A percentile compares a stretch with the other conserved stretches of the same genome.
These are phyloP conservation scores for Calonectria pseudoreteaudii DNA, from an alignment of 2,329 filamentous ascomycete genomes.

Conservation along the genomic window DNA sequence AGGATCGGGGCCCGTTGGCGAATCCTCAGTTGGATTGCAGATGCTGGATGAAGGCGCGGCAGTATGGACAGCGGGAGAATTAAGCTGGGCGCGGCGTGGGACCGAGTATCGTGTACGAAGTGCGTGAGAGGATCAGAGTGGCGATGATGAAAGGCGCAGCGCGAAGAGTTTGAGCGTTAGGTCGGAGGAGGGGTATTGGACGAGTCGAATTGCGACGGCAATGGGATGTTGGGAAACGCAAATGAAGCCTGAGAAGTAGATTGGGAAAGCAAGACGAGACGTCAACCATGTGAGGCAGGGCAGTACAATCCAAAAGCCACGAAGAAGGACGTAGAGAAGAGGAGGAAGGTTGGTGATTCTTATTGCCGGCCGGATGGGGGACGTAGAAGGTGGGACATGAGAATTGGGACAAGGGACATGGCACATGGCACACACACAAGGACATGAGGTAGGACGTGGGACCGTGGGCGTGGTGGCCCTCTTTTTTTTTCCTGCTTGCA, in stretches of 20 bases:
- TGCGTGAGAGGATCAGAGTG: constrained; percentile 17
- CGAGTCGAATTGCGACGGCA: background rate
- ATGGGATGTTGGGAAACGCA: background rate
- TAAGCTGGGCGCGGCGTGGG: constrained; percentile 7
- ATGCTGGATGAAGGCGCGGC: background rate
- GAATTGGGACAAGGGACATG: constrained; percentile 28
- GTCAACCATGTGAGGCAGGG: constrained; percentile 9
- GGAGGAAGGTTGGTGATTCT: constrained; percentile 47
- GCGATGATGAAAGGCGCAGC: constrained; percentile 7
- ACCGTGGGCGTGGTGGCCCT: constrained; percentile 44
- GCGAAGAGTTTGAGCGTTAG: constrained; percentile 4
- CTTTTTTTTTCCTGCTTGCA: constrained; percentile 36
- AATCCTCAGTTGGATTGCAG: constrained; percentile 10
- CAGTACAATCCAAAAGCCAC: constrained; percentile 28
- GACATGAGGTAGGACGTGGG: constrained; percentile 36
- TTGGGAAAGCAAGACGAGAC: constrained; percentile 24
- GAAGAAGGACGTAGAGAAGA: constrained; percentile 37
- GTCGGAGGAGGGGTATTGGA: constrained; percentile 21
- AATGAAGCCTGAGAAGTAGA: constrained; percentile 7
- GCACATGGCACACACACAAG: constrained; percentile 34
- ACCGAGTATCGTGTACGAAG: constrained; percentile 26
- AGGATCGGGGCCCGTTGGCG: constrained; percentile 9
- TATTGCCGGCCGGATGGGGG: constrained; percentile 44
- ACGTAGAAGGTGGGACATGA: constrained; percentile 39
- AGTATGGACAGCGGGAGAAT: background rate